phyloP scores from a whole-genome alignment of 305 asterid species.

The Euphrasia arctica region DNA sequence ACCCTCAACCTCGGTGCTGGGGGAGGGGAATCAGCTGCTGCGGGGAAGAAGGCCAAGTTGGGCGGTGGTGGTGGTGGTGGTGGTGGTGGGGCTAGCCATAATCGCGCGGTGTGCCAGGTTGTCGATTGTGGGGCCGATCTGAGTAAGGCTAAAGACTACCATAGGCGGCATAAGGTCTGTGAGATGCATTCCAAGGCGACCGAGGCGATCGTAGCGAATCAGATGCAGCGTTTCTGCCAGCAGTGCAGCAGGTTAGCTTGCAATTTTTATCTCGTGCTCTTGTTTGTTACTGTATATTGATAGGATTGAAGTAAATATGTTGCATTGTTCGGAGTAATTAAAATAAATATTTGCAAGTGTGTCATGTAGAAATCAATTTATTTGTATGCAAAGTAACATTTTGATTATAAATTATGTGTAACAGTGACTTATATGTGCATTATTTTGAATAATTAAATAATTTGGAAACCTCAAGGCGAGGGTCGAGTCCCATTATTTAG shows the following conservation, averaged over 20 bases:
- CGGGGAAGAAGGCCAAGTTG: conserved; percentile 63
- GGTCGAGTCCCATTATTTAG: not conserved
- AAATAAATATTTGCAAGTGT: no score
- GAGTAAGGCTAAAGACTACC: conserved; percentile 74
- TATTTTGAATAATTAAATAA: no score
- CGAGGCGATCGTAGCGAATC: conserved; percentile 59
- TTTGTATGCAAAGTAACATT: no score
- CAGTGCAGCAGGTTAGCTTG: conserved; percentile 75
- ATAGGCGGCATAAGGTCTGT: conserved; percentile 82
- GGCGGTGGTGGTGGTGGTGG: conserved; percentile 20
- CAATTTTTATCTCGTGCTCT: no score
- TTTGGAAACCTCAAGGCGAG: not conserved
- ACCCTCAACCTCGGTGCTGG: conserved; percentile 46
- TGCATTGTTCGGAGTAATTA: no score
- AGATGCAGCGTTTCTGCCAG: conserved; percentile 88
- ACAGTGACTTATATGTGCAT: no score
- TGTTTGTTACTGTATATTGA: no score
- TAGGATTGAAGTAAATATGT: no score
- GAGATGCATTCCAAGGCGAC: conserved; percentile 75
- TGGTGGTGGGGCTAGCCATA: no score
- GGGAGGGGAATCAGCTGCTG: no score
- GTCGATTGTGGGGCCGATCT: conserved; percentile 74
- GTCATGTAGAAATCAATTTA: no score
- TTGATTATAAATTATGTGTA: no score
- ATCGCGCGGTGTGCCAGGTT: conserved; percentile 53